Evolutionary conservation across 352 stramenopile species (phyloP), one percentile per base, ranked within the genome.

Genomic region (Globisporangium heterothallicum): DNA sequence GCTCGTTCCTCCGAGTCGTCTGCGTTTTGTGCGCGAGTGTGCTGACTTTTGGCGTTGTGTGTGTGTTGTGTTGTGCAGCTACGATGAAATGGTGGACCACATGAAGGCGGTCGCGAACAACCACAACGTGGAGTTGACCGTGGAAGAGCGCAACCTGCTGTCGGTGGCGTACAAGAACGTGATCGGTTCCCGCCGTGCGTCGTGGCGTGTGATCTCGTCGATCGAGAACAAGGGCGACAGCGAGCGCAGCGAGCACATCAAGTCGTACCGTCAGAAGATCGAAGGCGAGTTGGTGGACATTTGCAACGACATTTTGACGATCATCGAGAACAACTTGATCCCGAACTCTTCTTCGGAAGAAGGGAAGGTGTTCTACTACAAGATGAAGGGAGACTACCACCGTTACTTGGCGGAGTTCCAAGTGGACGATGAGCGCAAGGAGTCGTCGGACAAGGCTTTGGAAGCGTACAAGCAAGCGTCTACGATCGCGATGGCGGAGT

Each of bases 331-430:
- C 68, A 68, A 92, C 44, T 56, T 97, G 46, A 99, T 99, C 69
- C 96, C 98, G 18, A 99, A 99, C 65, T 92, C 85, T 63, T 96
- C 97, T 64, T 96, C 97, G 6, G 97, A 99, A 49, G 96, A 99
- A 67, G 96, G 91, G 36, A 98, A 96, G 61, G 90, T 99, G 49
- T 96, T 99, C 74, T 99, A 99, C 88, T 98, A 98, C 92, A 99
- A 99, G 91, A 99, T 99, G 95, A 99, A 98, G 85, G 97, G 97
- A 49, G 97, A 99, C 81, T 99, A 99, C 88, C 93, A 99, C 85
- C 95, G 97, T 61, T 99, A 99, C 78, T 78, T 99, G 68, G 97
- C 97, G 50, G 96, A 99, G 85, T 95, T 96, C 75, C 99, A 99
- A 83, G 97, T 97, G 56, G 96, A 99, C 72, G 96, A 99, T 78